A percentile compares a stretch with the other conserved stretches of the same genome.
Conservation (phyloP, 306 rosid species). For the Ziziphus jujuba region DNA sequence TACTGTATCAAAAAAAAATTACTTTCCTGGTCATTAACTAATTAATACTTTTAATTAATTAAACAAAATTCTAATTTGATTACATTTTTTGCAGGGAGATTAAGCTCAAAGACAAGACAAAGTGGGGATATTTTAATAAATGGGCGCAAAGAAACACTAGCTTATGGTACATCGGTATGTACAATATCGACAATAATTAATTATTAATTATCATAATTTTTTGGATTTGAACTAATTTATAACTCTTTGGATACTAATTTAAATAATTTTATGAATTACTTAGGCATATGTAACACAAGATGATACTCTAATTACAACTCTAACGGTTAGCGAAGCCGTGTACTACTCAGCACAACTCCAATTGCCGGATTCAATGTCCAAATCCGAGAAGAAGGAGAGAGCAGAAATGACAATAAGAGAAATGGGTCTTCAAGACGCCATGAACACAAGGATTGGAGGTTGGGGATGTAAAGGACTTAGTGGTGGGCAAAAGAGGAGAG, state of each 20-base stretch:
- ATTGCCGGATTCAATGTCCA: slow-evolving; percentile 49
- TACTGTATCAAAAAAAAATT: neutral
- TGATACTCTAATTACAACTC: slow-evolving; percentile 45
- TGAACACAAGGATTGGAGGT: slow-evolving; percentile 58
- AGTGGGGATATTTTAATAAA: slow-evolving; percentile 47
- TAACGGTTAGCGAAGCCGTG: slow-evolving; percentile 48
- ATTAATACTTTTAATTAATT: neutral
- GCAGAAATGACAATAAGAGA: slow-evolving; percentile 43
- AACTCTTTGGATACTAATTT: neutral
- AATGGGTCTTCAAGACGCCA: slow-evolving; percentile 51
- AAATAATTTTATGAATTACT: neutral
- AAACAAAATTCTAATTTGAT: neutral
- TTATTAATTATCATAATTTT: neutral
- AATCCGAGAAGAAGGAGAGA: slow-evolving; percentile 49
- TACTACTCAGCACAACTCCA: slow-evolving; percentile 60
- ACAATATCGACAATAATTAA: neutral
- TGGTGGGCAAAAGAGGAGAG: slow-evolving; percentile 65
- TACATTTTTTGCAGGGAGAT: slow-evolving; percentile 35
- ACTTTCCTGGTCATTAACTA: too few relatives aligned
- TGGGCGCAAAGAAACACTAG: slow-evolving; percentile 39
- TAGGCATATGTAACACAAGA: slow-evolving; percentile 67
- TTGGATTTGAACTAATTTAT: too few relatives aligned
- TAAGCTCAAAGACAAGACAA: slow-evolving; percentile 39
- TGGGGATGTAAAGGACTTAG: slow-evolving; percentile 46
- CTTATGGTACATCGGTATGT: slow-evolving; percentile 52